Evolutionary conservation across 768 basidiomycete genomes (phyloP), one percentile per base, ranked within the genome.

Genomic region (Leccinum incarnatum): DNA sequence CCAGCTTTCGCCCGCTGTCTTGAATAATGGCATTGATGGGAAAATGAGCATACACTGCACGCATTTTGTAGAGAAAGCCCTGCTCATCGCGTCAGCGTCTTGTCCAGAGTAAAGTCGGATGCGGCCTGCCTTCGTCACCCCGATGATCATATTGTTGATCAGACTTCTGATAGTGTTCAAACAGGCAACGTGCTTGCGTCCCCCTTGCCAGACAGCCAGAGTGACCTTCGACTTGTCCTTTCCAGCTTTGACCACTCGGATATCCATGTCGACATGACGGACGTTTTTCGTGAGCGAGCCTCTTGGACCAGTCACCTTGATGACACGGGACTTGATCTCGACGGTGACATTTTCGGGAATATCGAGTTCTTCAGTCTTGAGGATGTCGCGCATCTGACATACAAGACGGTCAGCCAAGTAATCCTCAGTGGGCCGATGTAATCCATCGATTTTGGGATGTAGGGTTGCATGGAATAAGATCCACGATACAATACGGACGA

Each of bases 21-120:
- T 91, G 87, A 69, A 96, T 92, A 74, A 97, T 96, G 74, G 89
- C 89, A 82, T 99, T 99, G 83, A 99, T 97, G 61, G 97, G 97
- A 83, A 99, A 99, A 82, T 99, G 97, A 68, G 97, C 97, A 72
- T 98, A 99, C 54, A 99, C 97, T 27, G 94, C 84, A 67, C 95
- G 93, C 96, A 99, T 98, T 89, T 98, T 99, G 86, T 99, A 99
- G 68, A 87, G 86, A 87, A 98, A 99, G 62, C 97, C 97, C 95
- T 95, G 66, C 46, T 54, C 49, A 14, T 25, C 11, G 15, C 12
- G 34, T 67, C 36, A 65, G 23, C 11, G 6, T 49, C n/a, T 46
- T 54, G 48, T 57, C 50, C 58, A 40, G 48, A 14, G 15, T 11
- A 17, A 37, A 36, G 17, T 30, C 8, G 12, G 2, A 19, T 4